Evolutionary conservation across 2,329 filamentous ascomycete genomes (phyloP).

Genomic region (Sphaerostilbella broomeana): DNA sequence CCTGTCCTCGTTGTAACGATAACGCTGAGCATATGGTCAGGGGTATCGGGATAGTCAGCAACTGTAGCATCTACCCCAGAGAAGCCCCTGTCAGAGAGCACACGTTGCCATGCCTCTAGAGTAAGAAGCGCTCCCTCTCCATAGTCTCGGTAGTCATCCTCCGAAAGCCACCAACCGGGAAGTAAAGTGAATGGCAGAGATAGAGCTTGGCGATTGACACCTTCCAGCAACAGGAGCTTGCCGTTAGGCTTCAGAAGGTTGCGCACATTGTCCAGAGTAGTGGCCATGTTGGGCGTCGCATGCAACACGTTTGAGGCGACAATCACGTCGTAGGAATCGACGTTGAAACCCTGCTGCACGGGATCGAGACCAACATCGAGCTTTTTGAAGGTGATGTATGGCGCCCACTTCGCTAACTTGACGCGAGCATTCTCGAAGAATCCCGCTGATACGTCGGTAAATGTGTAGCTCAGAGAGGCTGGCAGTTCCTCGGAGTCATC

Average conservation of each 20-base stretch:
- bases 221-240: slow-evolving; percentile 38
- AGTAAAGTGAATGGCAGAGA: too few species aligned
- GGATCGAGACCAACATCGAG: slow-evolving; percentile 8
- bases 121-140: slow-evolving; percentile 5
- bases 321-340: slow-evolving; percentile 29
- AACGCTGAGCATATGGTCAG: too few species aligned
- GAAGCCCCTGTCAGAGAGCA: slow-evolving; percentile 8
- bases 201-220: slow-evolving; percentile 20
- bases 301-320: slow-evolving; percentile 26
- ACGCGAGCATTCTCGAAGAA: slow-evolving; percentile 32
- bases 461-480: slow-evolving; percentile 33
- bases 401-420: slow-evolving; percentile 19
- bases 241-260: slow-evolving; percentile 38
- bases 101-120: not conserved
- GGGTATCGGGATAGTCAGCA: slow-evolving; percentile 4
- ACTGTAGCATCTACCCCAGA: slow-evolving; percentile 8
- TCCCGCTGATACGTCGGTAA: slow-evolving; percentile 34
- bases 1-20: too few species aligned
- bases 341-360: slow-evolving; percentile 24
- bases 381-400: slow-evolving; percentile 13
- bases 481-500: too few species aligned
- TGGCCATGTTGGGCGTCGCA: slow-evolving; percentile 12
- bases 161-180: too few species aligned
- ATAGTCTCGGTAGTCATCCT: slow-evolving; percentile 17
- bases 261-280: slow-evolving; percentile 25